Percentiles rank a stretch among this genome's conserved stretches.
These are phyloP conservation scores for Aspergillus sclerotioniger DNA, from an alignment of 495 filamentous ascomycete genomes.

Conservation along the genomic window DNA sequence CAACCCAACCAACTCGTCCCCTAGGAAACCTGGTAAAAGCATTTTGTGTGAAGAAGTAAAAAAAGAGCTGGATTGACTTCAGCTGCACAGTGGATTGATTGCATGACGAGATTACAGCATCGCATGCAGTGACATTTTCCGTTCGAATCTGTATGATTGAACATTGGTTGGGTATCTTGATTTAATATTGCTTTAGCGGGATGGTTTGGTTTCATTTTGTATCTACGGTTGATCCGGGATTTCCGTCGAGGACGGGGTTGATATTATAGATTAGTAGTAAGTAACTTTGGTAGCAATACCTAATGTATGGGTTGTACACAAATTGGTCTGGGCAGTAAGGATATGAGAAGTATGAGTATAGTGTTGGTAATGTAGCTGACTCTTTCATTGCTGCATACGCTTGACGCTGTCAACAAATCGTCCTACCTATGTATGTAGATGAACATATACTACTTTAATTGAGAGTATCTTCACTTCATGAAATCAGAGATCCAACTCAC, in stretches of 20 bases:
- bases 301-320: constrained; percentile 6
- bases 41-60: not conserved
- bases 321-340: no score
- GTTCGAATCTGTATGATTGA: not conserved
- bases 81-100: not conserved
- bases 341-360: no score
- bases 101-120: not conserved
- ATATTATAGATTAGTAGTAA: constrained; percentile 12
- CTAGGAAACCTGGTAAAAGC: constrained; percentile 39
- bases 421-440: no score
- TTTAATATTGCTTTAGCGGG: constrained; percentile 32
- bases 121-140: constrained; percentile 4
- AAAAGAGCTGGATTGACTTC: constrained; percentile 3
- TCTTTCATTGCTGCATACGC: no score
- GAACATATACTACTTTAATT: no score
- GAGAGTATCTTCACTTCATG: no score
- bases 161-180: constrained; percentile 9
- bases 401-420: no score
- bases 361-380: no score
- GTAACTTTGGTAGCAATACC: constrained; percentile 17
- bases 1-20: constrained; percentile 12
- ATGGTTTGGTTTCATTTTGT: constrained; percentile 14
- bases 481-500: no score
- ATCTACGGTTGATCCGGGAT: constrained; percentile 12
- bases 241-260: constrained; percentile 1